Evolutionary conservation across 139 green algal species (phyloP).

Genomic region (Pseudopediastrum boryanum): DNA sequence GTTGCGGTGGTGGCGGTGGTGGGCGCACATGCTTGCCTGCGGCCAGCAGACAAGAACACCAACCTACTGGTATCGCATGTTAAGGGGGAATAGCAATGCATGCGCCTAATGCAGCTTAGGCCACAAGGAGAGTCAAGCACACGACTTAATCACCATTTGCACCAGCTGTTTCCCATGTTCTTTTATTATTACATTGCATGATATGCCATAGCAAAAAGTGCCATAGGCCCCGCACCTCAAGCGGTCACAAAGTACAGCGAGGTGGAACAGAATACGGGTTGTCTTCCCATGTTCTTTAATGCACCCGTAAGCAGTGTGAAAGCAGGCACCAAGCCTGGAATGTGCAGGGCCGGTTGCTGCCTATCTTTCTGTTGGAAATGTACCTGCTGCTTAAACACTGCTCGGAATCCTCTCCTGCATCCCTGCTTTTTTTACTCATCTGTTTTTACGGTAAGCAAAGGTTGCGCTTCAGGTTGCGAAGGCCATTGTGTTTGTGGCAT

Average conservation of each 20-base stretch:
- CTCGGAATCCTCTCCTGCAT: not conserved
- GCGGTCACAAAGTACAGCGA: no score
- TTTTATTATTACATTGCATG: no score
- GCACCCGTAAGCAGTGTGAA: no score
- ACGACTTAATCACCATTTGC: not conserved
- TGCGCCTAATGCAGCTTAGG: not conserved
- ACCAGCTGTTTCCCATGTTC: no score
- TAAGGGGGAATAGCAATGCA: not conserved
- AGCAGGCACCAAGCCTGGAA: no score
- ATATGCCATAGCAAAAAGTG: no score
- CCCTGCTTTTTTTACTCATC: not conserved
- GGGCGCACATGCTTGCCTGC: not conserved
- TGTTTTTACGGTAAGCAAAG: not conserved
- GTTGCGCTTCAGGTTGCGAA: not conserved
- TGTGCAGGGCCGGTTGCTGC: no score
- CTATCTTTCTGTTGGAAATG: not conserved
- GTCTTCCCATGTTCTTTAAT: no score
- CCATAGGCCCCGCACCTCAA: no score
- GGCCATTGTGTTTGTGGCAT: not conserved
- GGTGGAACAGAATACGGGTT: no score
- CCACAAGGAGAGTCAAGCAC: not conserved
- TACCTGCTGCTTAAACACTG: not conserved
- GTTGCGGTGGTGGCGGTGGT: not conserved
- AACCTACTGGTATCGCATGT: not conserved
- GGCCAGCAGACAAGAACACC: no score